A percentile compares a stretch with the other conserved stretches of the same genome.
phyloP scores from a whole-genome alignment of 768 basidiomycete genomes.

The Zangia roseola region DNA sequence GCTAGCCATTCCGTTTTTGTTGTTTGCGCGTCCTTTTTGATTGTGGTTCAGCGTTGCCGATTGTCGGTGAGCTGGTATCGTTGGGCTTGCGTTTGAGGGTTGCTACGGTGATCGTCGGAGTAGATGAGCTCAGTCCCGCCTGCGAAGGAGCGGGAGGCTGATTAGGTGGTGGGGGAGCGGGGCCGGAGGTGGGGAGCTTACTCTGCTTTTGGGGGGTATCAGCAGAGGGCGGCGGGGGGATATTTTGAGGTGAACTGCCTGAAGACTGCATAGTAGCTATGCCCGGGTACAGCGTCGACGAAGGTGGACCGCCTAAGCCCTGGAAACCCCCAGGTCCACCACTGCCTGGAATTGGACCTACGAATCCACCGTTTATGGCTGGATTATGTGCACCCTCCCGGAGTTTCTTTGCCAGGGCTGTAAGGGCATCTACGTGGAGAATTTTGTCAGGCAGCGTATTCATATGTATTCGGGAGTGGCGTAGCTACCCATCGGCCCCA shows the following conservation, averaged over 20 bases:
- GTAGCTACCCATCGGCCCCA: constrained; percentile 68
- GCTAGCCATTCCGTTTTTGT: constrained; percentile 49
- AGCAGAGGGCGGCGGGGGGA: constrained; percentile 42
- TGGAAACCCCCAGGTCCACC: constrained; percentile 26
- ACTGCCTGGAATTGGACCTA: constrained; percentile 16
- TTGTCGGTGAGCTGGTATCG: constrained; percentile 51
- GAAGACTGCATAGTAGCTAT: constrained; percentile 44
- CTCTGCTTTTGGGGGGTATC: constrained; percentile 63
- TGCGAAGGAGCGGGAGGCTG: constrained; percentile 40
- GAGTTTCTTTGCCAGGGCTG: constrained; percentile 38
- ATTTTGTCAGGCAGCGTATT: constrained; percentile 21
- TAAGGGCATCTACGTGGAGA: constrained; percentile 43
- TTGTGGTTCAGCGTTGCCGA: constrained; percentile 45
- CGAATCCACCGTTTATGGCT: constrained; percentile 15
- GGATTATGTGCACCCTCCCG: constrained; percentile 28
- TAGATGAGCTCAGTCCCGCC: constrained; percentile 42
- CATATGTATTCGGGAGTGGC: constrained; percentile 24
- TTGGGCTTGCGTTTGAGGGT: constrained; percentile 56
- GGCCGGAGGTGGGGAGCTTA: constrained; percentile 50
- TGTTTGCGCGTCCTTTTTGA: constrained; percentile 58
- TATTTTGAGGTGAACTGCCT: constrained; percentile 51
- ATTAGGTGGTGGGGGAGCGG: constrained; percentile 40
- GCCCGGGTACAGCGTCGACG: constrained; percentile 46
- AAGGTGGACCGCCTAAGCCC: constrained; percentile 26
- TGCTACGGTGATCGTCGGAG: constrained; percentile 47